Evolutionary conservation across 225 moss, liverwort and hornwort species (phyloP).

Genomic region (Polytrichum formosum): DNA sequence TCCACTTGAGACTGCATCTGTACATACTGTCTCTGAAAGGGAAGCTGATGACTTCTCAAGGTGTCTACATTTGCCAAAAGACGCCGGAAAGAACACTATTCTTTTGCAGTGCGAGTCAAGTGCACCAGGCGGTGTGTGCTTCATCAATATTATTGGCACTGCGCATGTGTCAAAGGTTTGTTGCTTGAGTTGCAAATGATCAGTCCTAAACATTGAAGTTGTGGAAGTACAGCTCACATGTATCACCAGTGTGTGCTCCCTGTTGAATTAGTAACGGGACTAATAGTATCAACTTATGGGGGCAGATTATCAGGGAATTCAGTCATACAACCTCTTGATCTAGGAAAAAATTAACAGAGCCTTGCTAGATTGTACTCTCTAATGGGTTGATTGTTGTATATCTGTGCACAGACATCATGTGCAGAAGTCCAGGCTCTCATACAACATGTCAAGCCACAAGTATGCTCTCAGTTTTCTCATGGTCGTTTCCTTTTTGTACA

Average conservation of each 20-base stretch:
- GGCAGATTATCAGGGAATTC: too few relatives aligned
- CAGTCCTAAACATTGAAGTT: too few relatives aligned
- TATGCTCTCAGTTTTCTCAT: slow-evolving; percentile 14
- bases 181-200: neutral
- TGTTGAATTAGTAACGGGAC: too few relatives aligned
- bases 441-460: slow-evolving; percentile 62
- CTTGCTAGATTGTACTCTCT: too few relatives aligned
- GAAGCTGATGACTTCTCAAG: slow-evolving; percentile 17
- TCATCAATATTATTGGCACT: slow-evolving; percentile 59
- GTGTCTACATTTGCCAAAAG: slow-evolving; percentile 22
- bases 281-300: too few relatives aligned
- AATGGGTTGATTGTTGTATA: too few relatives aligned
- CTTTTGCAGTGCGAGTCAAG: slow-evolving; percentile 47
- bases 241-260: too few relatives aligned
- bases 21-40: slow-evolving; percentile 15
- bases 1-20: neutral
- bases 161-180: slow-evolving; percentile 82
- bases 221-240: too few relatives aligned
- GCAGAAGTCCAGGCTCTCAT: slow-evolving; percentile 62
- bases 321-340: too few relatives aligned
- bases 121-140: slow-evolving; percentile 49
- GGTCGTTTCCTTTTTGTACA: too few relatives aligned
- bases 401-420: slow-evolving; percentile 49
- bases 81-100: slow-evolving; percentile 41
- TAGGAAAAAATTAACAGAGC: too few relatives aligned